phyloP scores from a whole-genome alignment of 768 basidiomycete species.

The Tulasnella sp. region DNA sequence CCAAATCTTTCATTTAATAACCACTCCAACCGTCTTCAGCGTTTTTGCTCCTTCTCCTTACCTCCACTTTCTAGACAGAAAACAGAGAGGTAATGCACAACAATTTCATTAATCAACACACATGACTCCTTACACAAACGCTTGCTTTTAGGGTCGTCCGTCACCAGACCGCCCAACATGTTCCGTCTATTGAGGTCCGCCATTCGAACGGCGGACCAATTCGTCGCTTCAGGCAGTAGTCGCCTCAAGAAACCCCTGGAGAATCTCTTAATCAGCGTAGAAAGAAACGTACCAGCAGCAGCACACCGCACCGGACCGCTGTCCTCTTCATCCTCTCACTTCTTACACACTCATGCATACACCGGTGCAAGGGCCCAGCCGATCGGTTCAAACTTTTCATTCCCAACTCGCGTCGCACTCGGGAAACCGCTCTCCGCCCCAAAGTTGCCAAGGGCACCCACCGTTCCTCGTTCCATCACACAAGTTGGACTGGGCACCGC shows the following conservation, averaged over 20 bases:
- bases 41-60: background rate
- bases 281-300: background rate
- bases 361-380: background rate
- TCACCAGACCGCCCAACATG: background rate
- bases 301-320: background rate
- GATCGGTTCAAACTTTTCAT: conserved; percentile 6
- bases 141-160: background rate
- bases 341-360: background rate
- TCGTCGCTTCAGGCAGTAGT: background rate
- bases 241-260: conserved; percentile 4
- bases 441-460: conserved; percentile 18
- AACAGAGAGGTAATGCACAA: background rate
- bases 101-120: background rate
- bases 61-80: background rate
- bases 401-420: conserved; percentile 21
- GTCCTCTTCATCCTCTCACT: background rate
- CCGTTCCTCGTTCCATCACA: conserved; percentile 43
- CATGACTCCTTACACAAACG: background rate
- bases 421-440: conserved; percentile 14
- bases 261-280: background rate
- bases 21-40: background rate
- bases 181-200: conserved; percentile 11
- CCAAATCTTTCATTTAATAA: background rate
- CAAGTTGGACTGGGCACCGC: conserved; percentile 72
- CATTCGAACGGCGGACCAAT: conserved; percentile 11